A percentile compares a stretch with the other conserved stretches of the same genome.
Evolutionary conservation across 306 rosid species (phyloP).

Genomic region (Parietaria judaica): DNA sequence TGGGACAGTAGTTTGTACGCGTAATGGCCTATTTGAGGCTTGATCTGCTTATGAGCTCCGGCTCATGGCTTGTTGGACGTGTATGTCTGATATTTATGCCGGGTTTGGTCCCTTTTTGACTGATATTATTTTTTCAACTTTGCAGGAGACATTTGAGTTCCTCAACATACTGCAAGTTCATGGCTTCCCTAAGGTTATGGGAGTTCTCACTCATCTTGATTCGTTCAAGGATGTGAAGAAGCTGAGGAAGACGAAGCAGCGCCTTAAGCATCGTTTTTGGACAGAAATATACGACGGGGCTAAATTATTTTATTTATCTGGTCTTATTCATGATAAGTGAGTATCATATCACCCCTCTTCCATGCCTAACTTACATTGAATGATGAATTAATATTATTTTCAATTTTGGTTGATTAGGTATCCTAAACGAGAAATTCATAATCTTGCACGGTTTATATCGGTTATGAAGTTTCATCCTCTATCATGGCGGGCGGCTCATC

Average conservation of each 20-base stretch:
- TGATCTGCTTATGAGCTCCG: too few relatives aligned
- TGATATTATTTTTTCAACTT: neutral
- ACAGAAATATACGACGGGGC: slow-evolving; percentile 91
- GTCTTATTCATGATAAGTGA: slow-evolving; percentile 86
- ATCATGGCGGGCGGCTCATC: slow-evolving; percentile 85
- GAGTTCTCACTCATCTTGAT: slow-evolving; percentile 95
- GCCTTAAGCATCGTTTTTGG: slow-evolving; percentile 89
- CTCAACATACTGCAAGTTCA: slow-evolving; percentile 87
- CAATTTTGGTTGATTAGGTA: slow-evolving; percentile 42
- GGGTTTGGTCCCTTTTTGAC: too few relatives aligned
- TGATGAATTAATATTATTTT: neutral
- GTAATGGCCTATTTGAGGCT: neutral
- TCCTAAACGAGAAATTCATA: slow-evolving; percentile 78
- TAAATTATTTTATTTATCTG: slow-evolving; percentile 84
- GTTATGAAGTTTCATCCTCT: slow-evolving; percentile 93
- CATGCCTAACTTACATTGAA: neutral
- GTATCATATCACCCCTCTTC: slow-evolving; percentile 18
- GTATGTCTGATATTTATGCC: neutral
- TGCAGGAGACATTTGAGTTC: slow-evolving; percentile 95
- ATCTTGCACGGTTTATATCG: slow-evolving; percentile 87
- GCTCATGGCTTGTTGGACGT: neutral
- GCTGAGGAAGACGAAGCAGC: slow-evolving; percentile 78
- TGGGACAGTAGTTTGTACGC: slow-evolving; percentile 22
- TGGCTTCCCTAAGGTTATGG: slow-evolving; percentile 93
- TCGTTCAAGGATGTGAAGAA: slow-evolving; percentile 72